Evolutionary conservation across 1,139 yeast species (phyloP), one percentile per base, ranked within the genome.

Genomic region (Yamadazyma siamensis): DNA sequence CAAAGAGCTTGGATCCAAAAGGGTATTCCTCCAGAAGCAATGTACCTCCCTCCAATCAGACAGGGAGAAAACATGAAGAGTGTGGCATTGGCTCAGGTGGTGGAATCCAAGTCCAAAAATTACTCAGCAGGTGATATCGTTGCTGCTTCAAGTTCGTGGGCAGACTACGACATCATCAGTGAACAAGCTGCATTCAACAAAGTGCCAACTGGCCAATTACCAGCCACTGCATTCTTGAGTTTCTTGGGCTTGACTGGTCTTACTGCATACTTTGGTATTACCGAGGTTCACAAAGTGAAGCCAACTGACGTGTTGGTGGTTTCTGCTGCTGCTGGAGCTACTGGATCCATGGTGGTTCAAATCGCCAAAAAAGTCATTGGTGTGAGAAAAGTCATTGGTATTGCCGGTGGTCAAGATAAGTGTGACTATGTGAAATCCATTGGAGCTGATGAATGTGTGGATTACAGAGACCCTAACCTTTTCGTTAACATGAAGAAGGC

Each of bases 311-410:
- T 36, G 14, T 52, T 63, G 7, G 69, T 75, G 33, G 64, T 80
- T 21, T 73, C 82, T 16, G 86, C 84, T 35, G 87, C 87, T 15
- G 73, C 83, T 6, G 72, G 88, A 39, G 85, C 85, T 16, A 80
- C 80, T 21, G 87, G 88, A 17, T 65, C 77, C n/a, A 56, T 70
- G 33, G 77, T 65, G 21, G 73, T 77, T 23, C 86, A 79, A 52
- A 47, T 79, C 17, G 80, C 85, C 28, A 65, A 76, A 39, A 59
- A 71, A 33, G 36, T 75, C 10, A 60, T 71, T 45, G 73, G 74
- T 28, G 80, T 80, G 21, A 56, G 62, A 31, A 71, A 65, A 41
- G 81, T 80, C 21, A 65, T 80, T 49, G 87, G 82, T 32, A 68
- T 79, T 44, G 77, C 85, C 13, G 84, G 87, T 36, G 71, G 80